These are phyloP conservation scores for Backusella tarrabulga DNA, from an alignment of 192 early-diverging fungal species.

Conservation along the genomic window DNA sequence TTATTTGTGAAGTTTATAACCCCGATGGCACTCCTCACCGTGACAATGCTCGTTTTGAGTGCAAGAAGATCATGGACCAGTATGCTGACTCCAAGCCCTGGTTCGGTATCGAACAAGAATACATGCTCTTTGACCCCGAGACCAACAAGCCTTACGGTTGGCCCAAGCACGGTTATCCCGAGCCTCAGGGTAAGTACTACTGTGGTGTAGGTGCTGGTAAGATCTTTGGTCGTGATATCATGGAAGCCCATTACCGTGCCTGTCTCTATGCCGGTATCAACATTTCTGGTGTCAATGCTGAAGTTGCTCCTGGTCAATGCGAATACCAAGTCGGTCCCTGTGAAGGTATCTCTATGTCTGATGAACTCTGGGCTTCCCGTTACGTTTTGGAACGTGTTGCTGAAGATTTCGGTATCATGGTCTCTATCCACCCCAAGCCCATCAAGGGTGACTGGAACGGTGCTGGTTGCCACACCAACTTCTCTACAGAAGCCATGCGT, in stretches of 20 bases:
- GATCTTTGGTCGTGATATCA: constrained; percentile 55
- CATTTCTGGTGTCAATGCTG: constrained; percentile 39
- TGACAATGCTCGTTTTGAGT: constrained; percentile 46
- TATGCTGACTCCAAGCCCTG: constrained; percentile 41
- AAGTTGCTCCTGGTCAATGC: constrained; percentile 56
- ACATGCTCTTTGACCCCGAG: constrained; percentile 50
- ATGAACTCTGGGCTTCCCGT: constrained; percentile 55
- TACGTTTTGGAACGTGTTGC: constrained; percentile 51
- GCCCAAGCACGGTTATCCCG: constrained; percentile 55
- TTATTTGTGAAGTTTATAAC: constrained; percentile 50
- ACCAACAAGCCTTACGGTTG: constrained; percentile 47
- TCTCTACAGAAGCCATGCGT: constrained; percentile 52
- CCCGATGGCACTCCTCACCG: constrained; percentile 53
- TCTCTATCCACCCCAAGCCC: constrained; percentile 58
- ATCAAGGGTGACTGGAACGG: constrained; percentile 60
- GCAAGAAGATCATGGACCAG: constrained; percentile 40
- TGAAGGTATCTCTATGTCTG: constrained; percentile 51
- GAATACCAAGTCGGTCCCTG: constrained; percentile 59
- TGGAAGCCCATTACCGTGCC: constrained; percentile 59
- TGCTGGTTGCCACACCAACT: constrained; percentile 58
- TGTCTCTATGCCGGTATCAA: constrained; percentile 55
- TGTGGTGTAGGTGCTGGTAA: constrained; percentile 53
- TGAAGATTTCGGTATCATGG: constrained; percentile 56
- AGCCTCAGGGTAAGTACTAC: constrained; percentile 55
- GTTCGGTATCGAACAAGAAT: constrained; percentile 62